Evolutionary conservation across 352 stramenopile genomes (phyloP), one percentile per base, ranked within the genome.

Genomic region (Pythium utonaiense): DNA sequence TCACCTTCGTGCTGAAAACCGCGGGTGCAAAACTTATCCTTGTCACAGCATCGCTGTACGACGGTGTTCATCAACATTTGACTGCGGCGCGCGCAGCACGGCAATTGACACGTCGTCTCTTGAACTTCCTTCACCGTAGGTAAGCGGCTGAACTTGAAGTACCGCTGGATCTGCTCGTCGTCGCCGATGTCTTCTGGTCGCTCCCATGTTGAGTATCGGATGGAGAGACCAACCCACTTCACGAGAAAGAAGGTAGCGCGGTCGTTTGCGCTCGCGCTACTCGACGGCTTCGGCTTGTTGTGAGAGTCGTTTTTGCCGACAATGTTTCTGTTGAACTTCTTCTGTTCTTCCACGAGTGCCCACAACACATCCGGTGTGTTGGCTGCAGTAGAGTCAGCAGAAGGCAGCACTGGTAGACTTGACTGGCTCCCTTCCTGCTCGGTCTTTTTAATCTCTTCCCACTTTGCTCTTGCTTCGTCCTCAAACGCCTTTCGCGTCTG

Each of bases 131-230:
- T 94, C 5, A 79, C 71, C 28, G 77, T 94, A 7, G 87, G 87
- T 21, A 94, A 69, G 14, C 85, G 85, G 31, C 81, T 94, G 45
- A 92, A 86, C 66, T 93, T 94, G 73, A 95, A 94, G 59, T 96
- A 96, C 6, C 87, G 74, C 60, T 95, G 84, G 42, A 96, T 92
- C 40, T 95, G 83, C 47, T 92, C 85, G 61, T 95, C 85, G 22
- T 95, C 87, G 19, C 87, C 86, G 60, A 96, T 96, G 60, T 96
- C 87, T 61, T 96, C 83, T 0, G 85, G 80, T 3, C 83, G 81
- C 54, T 96, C 87, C 87, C 87, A 96, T 21, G 87, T 96, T 34
- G 85, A 94, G 47, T 86, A 94, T 45, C 85, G 77, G 53, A 95
- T 83, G 12, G 87, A 95, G 24, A 95, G 57, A 17, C 83, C 85